Base-by-base conservation (phyloP, 2,329 filamentous ascomycete species). In the Calonectria pteridis region DNA sequence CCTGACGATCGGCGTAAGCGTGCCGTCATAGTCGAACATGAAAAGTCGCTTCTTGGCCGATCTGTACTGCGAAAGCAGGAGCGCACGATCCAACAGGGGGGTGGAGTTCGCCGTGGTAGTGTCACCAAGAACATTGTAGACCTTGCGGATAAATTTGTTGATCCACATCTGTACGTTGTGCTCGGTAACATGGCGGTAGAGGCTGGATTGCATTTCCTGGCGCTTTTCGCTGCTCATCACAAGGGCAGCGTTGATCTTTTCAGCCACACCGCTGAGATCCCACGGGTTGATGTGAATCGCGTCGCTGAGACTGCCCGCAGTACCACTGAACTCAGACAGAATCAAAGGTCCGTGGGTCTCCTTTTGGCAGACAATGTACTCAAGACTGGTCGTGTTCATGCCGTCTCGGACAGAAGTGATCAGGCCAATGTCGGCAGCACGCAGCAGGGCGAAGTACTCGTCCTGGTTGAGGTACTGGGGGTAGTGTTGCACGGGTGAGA, bases 1-100 rank as follows among this genome's bases (percentile, higher is more conserved):
- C 78, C 94, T 93, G 69, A 98, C 97, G 79, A 99, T 98, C 0
- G 96, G 95, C 4, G 97, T 98, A 69, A 99, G 90, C 0, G 97
- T 99, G 62, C 97, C 97, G 83, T 99, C 97, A 81, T 99, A 99
- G 86, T 99, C 97, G 82, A 98, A 98, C 94, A 99, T 96, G 87
- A 98, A 98, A 4, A 99, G 88, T 14, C 97, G 92, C 85, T 94
- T 95, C 75, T 90, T 90, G 4, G 95, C 92, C 49, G 90, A 87
- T 73, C 92, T 91, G 84, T 98, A 98, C 73, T 93, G 93, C 69
- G 89, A 87, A 46, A 98, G 87, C 77, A 98, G 85, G 75, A 91
- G 88, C 4, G 92, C 88, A 43, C 93, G 92, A 82, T 98, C 95
- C 26, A 98, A 91, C 2, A 93, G 89, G 0, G 96, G 96, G 1